Conservation (phyloP, 768 basidiomycete genomes). For the Cystobasidium ongulense region DNA sequence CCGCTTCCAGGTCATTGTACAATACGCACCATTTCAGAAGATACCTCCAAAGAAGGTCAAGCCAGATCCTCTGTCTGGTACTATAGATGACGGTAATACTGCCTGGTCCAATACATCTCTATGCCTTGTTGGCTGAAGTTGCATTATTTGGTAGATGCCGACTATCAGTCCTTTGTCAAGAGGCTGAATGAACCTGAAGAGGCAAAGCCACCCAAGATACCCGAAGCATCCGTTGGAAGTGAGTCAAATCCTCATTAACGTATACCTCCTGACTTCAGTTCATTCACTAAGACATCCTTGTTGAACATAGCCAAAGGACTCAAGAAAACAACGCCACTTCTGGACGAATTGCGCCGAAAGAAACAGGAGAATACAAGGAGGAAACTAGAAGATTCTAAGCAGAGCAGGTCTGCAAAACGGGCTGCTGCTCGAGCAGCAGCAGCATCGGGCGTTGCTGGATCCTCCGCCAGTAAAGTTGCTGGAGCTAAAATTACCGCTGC, state of each 20-base stretch:
- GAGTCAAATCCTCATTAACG: not conserved
- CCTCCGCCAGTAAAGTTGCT: not conserved
- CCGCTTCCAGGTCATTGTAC: slow-evolving; percentile 79
- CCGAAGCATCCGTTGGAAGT: not conserved
- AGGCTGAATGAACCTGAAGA: not conserved
- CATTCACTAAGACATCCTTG: not conserved
- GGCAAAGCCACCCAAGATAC: not conserved
- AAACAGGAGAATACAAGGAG: slow-evolving; percentile 55
- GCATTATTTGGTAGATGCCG: not conserved
- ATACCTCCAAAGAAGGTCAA: slow-evolving; percentile 68
- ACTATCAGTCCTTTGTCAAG: not conserved
- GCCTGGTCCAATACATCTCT: slow-evolving; percentile 66
- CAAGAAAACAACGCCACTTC: slow-evolving; percentile 78
- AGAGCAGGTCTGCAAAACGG: slow-evolving; percentile 48
- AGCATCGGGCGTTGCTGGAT: not conserved
- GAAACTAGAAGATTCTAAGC: slow-evolving; percentile 51
- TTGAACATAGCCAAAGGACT: slow-evolving; percentile 41
- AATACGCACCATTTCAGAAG: slow-evolving; percentile 89
- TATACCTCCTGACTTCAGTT: not conserved
- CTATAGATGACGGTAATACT: slow-evolving; percentile 74
- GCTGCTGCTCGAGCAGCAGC: not conserved
- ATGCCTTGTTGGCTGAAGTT: slow-evolving; percentile 50
- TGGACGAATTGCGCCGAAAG: slow-evolving; percentile 88
- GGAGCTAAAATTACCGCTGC: not conserved
- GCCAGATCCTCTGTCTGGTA: slow-evolving; percentile 67